These are phyloP conservation scores for Aspergillus indologenus DNA, from an alignment of 495 filamentous ascomycete genomes.

Conservation along the genomic window DNA sequence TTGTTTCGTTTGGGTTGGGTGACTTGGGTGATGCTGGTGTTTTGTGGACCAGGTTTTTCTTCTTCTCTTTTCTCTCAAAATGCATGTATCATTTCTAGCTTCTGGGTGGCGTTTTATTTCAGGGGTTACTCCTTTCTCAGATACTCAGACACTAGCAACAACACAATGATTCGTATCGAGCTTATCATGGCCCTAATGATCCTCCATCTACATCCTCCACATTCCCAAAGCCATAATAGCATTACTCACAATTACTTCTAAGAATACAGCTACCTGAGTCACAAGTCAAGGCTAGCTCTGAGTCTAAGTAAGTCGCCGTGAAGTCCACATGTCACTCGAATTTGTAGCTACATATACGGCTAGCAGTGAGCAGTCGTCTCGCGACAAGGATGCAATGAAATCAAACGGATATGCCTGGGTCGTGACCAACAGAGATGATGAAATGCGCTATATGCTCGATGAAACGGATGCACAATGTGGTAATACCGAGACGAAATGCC, in stretches of 20 bases:
- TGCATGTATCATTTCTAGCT: not conserved
- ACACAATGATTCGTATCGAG: not conserved
- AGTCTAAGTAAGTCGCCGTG: too few relatives aligned
- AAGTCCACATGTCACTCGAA: slow-evolving; percentile 12
- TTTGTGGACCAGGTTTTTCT: not conserved
- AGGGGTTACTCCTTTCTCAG: not conserved
- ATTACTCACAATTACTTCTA: too few relatives aligned
- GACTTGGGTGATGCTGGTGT: not conserved
- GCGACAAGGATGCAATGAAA: slow-evolving; percentile 27
- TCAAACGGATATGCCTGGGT: slow-evolving; percentile 31
- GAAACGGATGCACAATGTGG: slow-evolving; percentile 23
- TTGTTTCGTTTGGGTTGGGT: not conserved
- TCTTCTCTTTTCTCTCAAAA: not conserved
- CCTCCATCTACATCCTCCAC: not conserved
- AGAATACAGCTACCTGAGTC: too few relatives aligned
- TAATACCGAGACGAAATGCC: slow-evolving; percentile 20
- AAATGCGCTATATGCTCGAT: slow-evolving; percentile 45
- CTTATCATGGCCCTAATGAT: slow-evolving; percentile 7
- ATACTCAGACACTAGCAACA: not conserved
- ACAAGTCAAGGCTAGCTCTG: too few relatives aligned
- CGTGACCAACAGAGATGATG: slow-evolving; percentile 35
- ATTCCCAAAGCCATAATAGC: too few relatives aligned
- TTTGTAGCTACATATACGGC: slow-evolving; percentile 16
- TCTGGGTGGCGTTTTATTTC: not conserved
- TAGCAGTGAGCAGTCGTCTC: slow-evolving; percentile 26